These are phyloP conservation scores for Coemansia sp. DNA, from an alignment of 192 early-diverging fungal genomes.

Conservation along the genomic window DNA sequence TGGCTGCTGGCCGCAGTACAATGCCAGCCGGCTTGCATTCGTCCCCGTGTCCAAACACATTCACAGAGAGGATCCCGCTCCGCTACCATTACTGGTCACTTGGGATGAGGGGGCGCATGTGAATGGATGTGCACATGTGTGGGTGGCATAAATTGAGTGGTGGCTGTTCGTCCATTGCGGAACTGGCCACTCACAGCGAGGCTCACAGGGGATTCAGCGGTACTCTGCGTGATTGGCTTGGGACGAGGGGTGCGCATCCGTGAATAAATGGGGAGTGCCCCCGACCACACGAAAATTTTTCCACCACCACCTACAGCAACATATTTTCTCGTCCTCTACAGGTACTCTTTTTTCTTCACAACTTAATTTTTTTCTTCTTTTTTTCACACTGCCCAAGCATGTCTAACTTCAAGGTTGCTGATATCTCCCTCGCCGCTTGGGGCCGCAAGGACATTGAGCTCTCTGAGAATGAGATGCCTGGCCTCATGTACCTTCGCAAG, in stretches of 20 bases:
- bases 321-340: background rate
- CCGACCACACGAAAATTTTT: slow-evolving; percentile 3
- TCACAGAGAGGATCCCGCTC: background rate
- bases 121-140: background rate
- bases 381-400: slow-evolving; percentile 15
- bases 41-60: background rate
- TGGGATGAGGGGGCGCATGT: background rate
- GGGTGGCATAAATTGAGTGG: background rate
- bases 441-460: slow-evolving; percentile 96
- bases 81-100: background rate
- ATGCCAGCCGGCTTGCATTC: background rate
- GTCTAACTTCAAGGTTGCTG: slow-evolving; percentile 65
- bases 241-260: slow-evolving; percentile 1
- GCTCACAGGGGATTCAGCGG: background rate
- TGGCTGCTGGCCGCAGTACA: background rate
- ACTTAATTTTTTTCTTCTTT: slow-evolving; percentile 11
- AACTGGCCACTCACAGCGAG: background rate
- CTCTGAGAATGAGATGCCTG: slow-evolving; percentile 99
- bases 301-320: background rate
- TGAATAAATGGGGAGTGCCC: background rate
- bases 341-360: slow-evolving; percentile 8
- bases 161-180: background rate
- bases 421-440: slow-evolving; percentile 92
- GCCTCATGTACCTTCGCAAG: slow-evolving; percentile 89
- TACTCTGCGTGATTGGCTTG: background rate